Evolutionary conservation across 2,329 filamentous ascomycete genomes (phyloP), one percentile per base, ranked within the genome.

Genomic region (Talaromyces sp.): DNA sequence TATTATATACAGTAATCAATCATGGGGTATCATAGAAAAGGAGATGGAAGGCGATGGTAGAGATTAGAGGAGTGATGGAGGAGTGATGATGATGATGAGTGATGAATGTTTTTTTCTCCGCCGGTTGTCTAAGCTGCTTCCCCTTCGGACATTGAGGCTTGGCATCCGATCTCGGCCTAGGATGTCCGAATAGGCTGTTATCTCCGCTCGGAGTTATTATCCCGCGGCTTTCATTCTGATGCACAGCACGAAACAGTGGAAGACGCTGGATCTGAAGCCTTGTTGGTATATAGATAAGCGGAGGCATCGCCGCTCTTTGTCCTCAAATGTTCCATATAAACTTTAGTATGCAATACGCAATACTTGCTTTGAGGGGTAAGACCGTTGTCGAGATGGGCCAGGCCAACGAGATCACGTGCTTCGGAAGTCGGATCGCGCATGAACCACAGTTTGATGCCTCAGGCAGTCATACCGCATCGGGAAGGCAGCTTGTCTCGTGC

Each of bases 11-110:
- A 66, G 55, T 61, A 54, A 63, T 59, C 62, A 63, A 68, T 60
- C 64, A 69, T 69, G 65, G 64, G 65, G 61, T 61, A 70, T 68
- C 64, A 68, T 68, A 62, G 46, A 60, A 28, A 40, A 25, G 18
- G 37, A 6, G 60, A 64, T 63, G 50, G 64, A 54, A 40, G 61
- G 62, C 58, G 63, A 63, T 54, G 40, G 54, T 12, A 39, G 37
- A n/a, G 46, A n/a, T 37, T 18, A 23, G 11, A 28, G 8, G 3
- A 16, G 4, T 33, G 25, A 35, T 35, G 8, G 25, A 35, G 8
- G 0, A n/a, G 14, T 31, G 59, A 66, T 69, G 64, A 65, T 69
- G 64, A 65, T 69, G 65, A 65, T 40, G 40, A 65, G 64, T 65
- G 18, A 63, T 65, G 56, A 42, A 31, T 18, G 23, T 35, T 54